Conservation (phyloP, 108 stramenopile genomes). For the Skeletonema marinoi region DNA sequence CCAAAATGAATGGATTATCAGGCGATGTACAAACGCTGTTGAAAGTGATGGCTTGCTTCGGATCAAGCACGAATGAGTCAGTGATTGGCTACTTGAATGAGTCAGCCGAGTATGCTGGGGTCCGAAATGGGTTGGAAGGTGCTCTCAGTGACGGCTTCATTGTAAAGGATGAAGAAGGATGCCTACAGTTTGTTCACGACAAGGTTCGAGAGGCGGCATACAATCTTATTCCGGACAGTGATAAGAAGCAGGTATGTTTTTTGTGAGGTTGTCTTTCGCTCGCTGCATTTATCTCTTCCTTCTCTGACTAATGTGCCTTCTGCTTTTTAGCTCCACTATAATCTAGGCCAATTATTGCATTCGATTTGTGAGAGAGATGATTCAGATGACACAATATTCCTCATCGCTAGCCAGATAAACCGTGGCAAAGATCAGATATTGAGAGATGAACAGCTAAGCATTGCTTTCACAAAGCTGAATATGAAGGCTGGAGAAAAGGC, state of each 20-base stretch:
- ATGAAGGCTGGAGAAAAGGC: slow-evolving; percentile 17
- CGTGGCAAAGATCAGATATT: background rate
- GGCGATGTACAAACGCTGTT: slow-evolving; percentile 14
- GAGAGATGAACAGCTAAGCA: background rate
- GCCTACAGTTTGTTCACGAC: background rate
- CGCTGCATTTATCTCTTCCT: background rate
- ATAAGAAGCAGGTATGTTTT: slow-evolving; percentile 5
- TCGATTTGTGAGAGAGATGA: background rate
- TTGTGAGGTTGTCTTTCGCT: background rate
- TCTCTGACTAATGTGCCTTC: too few species aligned
- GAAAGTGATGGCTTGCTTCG: slow-evolving; percentile 43
- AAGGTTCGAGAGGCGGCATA: too few species aligned
- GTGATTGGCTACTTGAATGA: slow-evolving; percentile 4
- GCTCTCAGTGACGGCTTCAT: slow-evolving; percentile 32
- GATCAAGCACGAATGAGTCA: slow-evolving; percentile 17
- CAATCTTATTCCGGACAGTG: background rate
- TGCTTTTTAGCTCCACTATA: background rate
- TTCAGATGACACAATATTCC: background rate
- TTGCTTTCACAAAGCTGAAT: slow-evolving; percentile 14
- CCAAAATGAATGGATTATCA: background rate
- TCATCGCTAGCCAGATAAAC: background rate
- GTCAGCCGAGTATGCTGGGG: background rate
- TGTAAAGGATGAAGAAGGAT: background rate
- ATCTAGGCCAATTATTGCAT: background rate
- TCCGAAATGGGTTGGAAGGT: slow-evolving; percentile 6